Conservation (phyloP, 2,329 filamentous ascomycete species). For the Ophiostoma pallidulum region DNA sequence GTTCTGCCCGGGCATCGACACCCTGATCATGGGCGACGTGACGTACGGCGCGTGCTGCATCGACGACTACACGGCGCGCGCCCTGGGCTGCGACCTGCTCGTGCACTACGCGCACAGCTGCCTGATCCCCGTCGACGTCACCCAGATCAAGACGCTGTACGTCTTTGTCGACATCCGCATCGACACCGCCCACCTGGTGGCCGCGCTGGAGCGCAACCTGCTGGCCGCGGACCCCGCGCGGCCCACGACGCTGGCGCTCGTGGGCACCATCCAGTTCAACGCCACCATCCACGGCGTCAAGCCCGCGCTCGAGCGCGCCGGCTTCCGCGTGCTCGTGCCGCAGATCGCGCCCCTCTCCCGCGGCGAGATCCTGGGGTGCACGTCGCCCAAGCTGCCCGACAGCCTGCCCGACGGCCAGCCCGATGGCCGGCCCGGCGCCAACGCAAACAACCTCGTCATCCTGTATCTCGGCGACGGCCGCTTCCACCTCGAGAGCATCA, state of each 20-base stretch:
- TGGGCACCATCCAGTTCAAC: conserved; percentile 98
- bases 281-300: conserved; percentile 85
- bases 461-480: conserved; percentile 86
- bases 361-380: conserved; percentile 96
- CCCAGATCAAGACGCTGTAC: conserved; percentile 93
- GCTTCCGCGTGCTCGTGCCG: conserved; percentile 77
- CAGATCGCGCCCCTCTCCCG: conserved; percentile 90
- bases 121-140: conserved; percentile 90
- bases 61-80: conserved; percentile 92
- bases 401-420: conserved; percentile 31
- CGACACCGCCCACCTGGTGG: conserved; percentile 77
- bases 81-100: conserved; percentile 85
- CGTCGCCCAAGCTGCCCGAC: conserved; percentile 53
- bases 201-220: conserved; percentile 77
- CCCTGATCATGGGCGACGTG: conserved; percentile 97
- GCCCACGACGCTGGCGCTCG: conserved; percentile 83
- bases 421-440: conserved; percentile 31
- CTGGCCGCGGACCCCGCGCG: conserved; percentile 70
- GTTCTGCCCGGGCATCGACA: conserved; percentile 87
- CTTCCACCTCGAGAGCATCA: conserved; percentile 95
- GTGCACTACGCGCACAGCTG: conserved; percentile 98
- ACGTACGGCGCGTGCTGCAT: conserved; percentile 98
- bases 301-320: conserved; percentile 67
- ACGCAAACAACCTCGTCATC: conserved; percentile 58
- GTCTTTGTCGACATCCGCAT: conserved; percentile 98